Conservation (phyloP, 2,329 filamentous ascomycete species). For the Parafenestella ontariensis region DNA sequence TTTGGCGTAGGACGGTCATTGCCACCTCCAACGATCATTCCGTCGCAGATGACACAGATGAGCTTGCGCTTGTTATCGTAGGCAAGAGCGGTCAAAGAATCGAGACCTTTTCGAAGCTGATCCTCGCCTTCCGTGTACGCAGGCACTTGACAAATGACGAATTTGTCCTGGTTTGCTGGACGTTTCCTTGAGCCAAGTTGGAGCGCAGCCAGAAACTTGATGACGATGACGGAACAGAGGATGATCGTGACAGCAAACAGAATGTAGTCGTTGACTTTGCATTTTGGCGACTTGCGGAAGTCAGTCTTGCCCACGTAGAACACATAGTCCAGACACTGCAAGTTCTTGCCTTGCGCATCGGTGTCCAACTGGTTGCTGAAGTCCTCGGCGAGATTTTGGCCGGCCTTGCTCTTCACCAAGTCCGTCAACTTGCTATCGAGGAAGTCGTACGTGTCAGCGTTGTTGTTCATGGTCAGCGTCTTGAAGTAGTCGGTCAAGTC, state of each 20-base stretch:
- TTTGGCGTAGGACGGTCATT: constrained; percentile 97
- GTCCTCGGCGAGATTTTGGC: constrained; percentile 74
- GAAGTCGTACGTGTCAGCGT: constrained; percentile 69
- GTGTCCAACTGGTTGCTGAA: constrained; percentile 65
- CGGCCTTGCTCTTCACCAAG: constrained; percentile 76
- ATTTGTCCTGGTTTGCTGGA: constrained; percentile 93
- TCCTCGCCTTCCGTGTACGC: constrained; percentile 99
- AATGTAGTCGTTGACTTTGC: constrained; percentile 90
- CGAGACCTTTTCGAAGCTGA: constrained; percentile 87
- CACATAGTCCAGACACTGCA: constrained; percentile 81
- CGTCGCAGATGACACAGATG: constrained; percentile 95
- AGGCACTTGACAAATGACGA: constrained; percentile 97
- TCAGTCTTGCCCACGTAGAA: constrained; percentile 87
- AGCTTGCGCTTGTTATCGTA: constrained; percentile 99
- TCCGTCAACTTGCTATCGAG: constrained; percentile 72
- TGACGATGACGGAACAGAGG: constrained; percentile 76
- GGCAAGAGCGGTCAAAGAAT: constrained; percentile 90
- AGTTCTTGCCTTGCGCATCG: constrained; percentile 67
- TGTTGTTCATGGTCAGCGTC: constrained; percentile 69
- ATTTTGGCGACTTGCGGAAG: constrained; percentile 78
- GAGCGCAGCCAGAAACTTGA: constrained; percentile 92
- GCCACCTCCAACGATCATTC: constrained; percentile 93
- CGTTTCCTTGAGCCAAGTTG: constrained; percentile 92
- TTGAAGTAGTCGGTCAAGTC: constrained; percentile 93
- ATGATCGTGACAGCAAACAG: constrained; percentile 87